Evolutionary conservation across 768 basidiomycete genomes (phyloP), one percentile per base, ranked within the genome.

Genomic region (Termitomyces eurrhizus): DNA sequence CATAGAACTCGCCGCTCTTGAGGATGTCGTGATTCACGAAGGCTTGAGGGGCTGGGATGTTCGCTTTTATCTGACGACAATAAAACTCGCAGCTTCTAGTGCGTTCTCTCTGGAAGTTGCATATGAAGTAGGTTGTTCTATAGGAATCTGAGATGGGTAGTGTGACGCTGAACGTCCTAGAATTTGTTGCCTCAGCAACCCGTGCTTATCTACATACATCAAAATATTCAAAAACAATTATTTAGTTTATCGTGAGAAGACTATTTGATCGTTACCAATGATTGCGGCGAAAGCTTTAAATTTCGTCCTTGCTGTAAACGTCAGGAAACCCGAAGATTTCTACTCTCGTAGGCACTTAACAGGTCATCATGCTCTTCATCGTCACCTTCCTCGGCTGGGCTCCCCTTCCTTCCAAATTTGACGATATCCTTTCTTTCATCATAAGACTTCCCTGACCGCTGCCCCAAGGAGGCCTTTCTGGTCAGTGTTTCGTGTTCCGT

Each of bases 321-420:
- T 24, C 54, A 46, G 24, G 56, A 52, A 65, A 44, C 48, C 46
- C 57, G 33, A 65, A 51, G 62, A 29, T 77, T 78, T 56, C 90
- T 89, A 67, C 90, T 90, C 74, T 92, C 90, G 66, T 92, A 92
- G 21, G 90, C 90, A 69, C 87, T 90, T 61, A 92, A 72, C 57
- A 92, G 68, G 13, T 91, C 90, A 65, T 87, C 89, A 57, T 90
- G 91, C 4, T 88, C 82, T 68, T 84, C 83, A 64, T 92, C 90
- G 61, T 91, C 90, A 4, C 90, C 89, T 60, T 91, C 89, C 56
- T 88, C 87, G 0, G 87, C 89, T 24, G 80, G 83, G 67, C 87
- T 90, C 39, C 87, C 85, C 42, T 83, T 77, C 56, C 71, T 75
- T 64, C 71, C 77, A 37, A 70, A 29, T 29, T 29, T 29, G 29